Evolutionary conservation across 148 eudicot genomes (phyloP), one percentile per base, ranked within the genome.

Genomic region (Amaranthus cruentus): DNA sequence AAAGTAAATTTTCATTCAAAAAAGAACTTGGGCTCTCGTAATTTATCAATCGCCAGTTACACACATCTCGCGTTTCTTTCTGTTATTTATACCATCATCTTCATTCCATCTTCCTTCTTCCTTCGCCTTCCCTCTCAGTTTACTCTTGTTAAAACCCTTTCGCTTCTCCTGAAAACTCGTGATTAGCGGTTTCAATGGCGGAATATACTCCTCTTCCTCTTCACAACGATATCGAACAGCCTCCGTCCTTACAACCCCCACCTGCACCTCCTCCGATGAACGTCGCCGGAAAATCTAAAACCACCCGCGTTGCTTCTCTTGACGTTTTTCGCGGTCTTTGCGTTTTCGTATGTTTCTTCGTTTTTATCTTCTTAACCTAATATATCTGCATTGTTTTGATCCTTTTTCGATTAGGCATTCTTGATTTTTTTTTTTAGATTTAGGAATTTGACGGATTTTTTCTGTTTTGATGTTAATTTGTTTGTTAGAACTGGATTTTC

Each of bases 291-390:
- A 77, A 62, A 60, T 7, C 71, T 1, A 80, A 67, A 61, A 44
- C 82, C 11, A 63, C 83, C 42, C 90, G 93, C 50, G 84, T 89
- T 53, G 87, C 87, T 7, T 89, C 93, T 13, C 86, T 89, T 68
- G 93, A 89, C 78, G 89, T 89, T 56, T 89, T 87, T 68, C 89
- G 93, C 44, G 93, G 93, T 38, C 89, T 89, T 55, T 85, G 86
- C 63, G 86, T 87, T 75, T 79, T 85, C 46, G 90, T 87, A 83
- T 64, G 85, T 75, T n/a, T 7, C 21, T 6, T 5, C 44, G 15
- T 3, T 72, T 7, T 55, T 28, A 7, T 47, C 12, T 12, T 13
- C 12, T 6, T 52, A 21, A 15, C 69, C 38, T 4, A 13, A 59
- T 55, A 7, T 54, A 6, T 57, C 42, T 13, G 18, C 47, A 55